phyloP scores from a whole-genome alignment of 1,284 basidiomycete species.

The Puccinia hordei region DNA sequence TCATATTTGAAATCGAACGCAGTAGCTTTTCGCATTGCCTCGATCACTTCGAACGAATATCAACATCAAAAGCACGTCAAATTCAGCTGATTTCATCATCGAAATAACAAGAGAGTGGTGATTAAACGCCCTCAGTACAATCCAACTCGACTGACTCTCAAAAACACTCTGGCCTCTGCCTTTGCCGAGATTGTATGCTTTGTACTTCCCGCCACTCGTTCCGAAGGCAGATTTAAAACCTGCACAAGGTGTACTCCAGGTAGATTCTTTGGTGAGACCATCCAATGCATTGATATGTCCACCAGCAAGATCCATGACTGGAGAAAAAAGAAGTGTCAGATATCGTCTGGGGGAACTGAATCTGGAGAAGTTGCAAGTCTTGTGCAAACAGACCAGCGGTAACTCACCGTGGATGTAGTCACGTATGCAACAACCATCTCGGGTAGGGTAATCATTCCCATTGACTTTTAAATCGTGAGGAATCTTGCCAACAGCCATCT shows the following conservation, averaged over 20 bases:
- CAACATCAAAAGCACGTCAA: slow-evolving; percentile 62
- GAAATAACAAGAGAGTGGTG: not conserved
- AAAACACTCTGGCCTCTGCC: slow-evolving; percentile 90
- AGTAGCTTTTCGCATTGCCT: slow-evolving; percentile 90
- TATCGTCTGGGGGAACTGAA: not conserved
- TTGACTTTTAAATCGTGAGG: slow-evolving; percentile 85
- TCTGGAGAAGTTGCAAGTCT: not conserved
- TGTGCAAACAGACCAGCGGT: not conserved
- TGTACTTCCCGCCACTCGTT: slow-evolving; percentile 67
- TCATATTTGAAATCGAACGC: slow-evolving; percentile 86
- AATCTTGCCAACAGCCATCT: slow-evolving; percentile 91
- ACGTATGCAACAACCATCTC: slow-evolving; percentile 92
- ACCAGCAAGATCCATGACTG: slow-evolving; percentile 84
- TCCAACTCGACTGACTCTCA: slow-evolving; percentile 60
- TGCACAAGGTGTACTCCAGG: slow-evolving; percentile 60
- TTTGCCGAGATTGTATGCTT: slow-evolving; percentile 95
- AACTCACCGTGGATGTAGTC: slow-evolving; percentile 80
- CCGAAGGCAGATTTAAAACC: slow-evolving; percentile 58
- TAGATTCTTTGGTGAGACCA: slow-evolving; percentile 71
- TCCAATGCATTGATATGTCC: slow-evolving; percentile 92
- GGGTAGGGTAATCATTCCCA: slow-evolving; percentile 96
- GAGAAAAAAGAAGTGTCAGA: not conserved
- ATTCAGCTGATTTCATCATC: not conserved
- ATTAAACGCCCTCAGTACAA: no score
- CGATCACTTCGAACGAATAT: slow-evolving; percentile 62